Evolutionary conservation across 768 basidiomycete species (phyloP).

Genomic region (Leucocoprinus sp.): DNA sequence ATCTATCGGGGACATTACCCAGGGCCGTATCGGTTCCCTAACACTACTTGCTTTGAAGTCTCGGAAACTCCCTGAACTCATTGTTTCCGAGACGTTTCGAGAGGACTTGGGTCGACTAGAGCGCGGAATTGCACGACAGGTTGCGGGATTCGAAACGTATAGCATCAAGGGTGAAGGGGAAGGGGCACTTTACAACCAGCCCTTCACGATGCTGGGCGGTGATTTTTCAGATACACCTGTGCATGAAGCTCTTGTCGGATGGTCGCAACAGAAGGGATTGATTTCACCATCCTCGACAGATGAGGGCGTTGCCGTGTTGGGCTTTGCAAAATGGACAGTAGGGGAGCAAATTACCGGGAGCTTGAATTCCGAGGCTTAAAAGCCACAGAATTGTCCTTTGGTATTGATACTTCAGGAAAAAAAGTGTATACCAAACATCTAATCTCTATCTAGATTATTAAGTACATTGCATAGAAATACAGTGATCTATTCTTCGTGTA

Average conservation of each 20-base stretch:
- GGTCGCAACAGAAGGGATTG: constrained; percentile 46
- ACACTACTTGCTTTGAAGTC: constrained; percentile 48
- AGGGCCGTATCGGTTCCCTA: constrained; percentile 56
- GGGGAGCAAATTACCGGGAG: constrained; percentile 29
- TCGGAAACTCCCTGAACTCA: constrained; percentile 31
- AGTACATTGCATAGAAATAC: constrained; percentile 5
- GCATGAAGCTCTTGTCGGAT: constrained; percentile 37
- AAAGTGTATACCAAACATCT: no score
- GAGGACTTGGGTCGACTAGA: constrained; percentile 56
- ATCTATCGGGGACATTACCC: constrained; percentile 31
- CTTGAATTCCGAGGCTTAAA: background rate
- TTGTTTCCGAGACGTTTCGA: constrained; percentile 41
- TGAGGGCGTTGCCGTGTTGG: constrained; percentile 37
- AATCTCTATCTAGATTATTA: no score
- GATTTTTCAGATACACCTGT: constrained; percentile 35
- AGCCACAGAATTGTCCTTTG: no score
- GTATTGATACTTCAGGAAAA: no score
- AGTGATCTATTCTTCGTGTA: constrained; percentile 16
- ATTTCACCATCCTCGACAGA: constrained; percentile 21
- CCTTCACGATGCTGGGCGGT: constrained; percentile 68
- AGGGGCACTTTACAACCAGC: constrained; percentile 61
- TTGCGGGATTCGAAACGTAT: constrained; percentile 71
- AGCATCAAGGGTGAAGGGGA: constrained; percentile 36
- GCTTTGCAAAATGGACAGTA: constrained; percentile 60
- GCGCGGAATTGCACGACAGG: constrained; percentile 75